phyloP scores from a whole-genome alignment of 2,329 filamentous ascomycete species.

The Madurella fahalii region DNA sequence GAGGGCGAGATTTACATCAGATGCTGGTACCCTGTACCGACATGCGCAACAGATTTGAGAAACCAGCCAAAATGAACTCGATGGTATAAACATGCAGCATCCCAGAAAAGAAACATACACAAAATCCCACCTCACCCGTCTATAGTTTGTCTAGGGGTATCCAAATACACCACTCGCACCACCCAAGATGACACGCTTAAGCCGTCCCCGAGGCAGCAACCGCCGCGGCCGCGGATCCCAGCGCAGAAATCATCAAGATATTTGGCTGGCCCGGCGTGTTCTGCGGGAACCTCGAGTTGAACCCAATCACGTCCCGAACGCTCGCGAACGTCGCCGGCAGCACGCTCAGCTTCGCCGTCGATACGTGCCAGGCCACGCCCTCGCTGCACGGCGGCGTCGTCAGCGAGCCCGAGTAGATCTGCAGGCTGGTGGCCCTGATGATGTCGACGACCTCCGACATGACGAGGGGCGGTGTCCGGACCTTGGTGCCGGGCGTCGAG shows the following conservation, averaged over 20 bases:
- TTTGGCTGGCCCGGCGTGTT: constrained; percentile 39
- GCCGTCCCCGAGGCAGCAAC: background rate
- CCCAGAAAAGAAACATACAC: too few relatives aligned
- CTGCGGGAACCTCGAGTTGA: constrained; percentile 46
- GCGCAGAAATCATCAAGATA: constrained; percentile 28
- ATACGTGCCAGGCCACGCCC: constrained; percentile 45
- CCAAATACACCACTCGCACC: too few relatives aligned
- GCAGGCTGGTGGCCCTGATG: constrained; percentile 36
- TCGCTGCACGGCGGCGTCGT: constrained; percentile 49
- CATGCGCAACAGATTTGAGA: too few relatives aligned
- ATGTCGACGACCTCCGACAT: constrained; percentile 41
- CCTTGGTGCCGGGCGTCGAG: constrained; percentile 39
- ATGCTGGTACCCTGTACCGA: too few relatives aligned
- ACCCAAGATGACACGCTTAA: too few relatives aligned
- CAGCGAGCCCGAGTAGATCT: constrained; percentile 44
- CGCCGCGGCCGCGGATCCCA: constrained; percentile 14
- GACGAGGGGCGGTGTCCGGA: constrained; percentile 38
- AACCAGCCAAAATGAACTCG: too few relatives aligned
- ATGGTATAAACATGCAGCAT: too few relatives aligned
- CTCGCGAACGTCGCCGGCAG: constrained; percentile 36
- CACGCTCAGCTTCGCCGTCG: constrained; percentile 39
- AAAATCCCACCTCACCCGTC: too few relatives aligned
- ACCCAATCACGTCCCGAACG: constrained; percentile 42
- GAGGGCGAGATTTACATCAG: too few relatives aligned
- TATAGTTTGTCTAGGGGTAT: too few relatives aligned